These are phyloP conservation scores for Parasitella parasitica DNA, from an alignment of 371 early-diverging fungal species.

Conservation along the genomic window DNA sequence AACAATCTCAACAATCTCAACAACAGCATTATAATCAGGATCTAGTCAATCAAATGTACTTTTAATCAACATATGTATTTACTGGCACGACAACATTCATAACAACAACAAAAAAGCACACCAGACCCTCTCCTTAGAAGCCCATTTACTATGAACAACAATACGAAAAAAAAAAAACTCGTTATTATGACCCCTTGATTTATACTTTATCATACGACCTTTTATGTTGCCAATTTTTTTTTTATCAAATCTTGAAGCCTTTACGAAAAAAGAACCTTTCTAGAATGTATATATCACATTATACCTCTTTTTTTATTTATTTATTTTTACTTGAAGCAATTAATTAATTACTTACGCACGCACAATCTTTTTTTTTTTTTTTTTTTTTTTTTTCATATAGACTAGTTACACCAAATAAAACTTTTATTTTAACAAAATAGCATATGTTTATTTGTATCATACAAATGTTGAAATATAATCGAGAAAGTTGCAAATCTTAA, in stretches of 20 bases:
- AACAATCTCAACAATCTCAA: not conserved
- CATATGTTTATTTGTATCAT: not conserved
- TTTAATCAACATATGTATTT: not conserved
- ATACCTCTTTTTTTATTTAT: not conserved
- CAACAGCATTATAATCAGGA: not conserved
- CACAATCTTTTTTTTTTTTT: conserved; percentile 2
- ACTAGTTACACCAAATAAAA: conserved; percentile 7
- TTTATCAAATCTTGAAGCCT: no score
- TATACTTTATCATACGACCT: not conserved
- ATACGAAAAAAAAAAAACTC: not conserved
- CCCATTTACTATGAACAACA: not conserved
- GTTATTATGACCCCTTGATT: not conserved
- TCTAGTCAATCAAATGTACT: not conserved
- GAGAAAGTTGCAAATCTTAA: not conserved
- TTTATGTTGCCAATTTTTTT: not conserved
- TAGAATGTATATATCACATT: conserved; percentile 13
- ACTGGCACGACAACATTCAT: no score
- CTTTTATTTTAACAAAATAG: not conserved
- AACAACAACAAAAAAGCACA: not conserved
- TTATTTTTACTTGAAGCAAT: not conserved
- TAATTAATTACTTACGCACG: not conserved
- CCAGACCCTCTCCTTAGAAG: no score
- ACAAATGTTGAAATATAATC: not conserved
- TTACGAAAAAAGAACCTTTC: no score
- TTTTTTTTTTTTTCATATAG: conserved; percentile 1